phyloP scores from a whole-genome alignment of 208 protist species.

The Leishmania amazonensis region DNA sequence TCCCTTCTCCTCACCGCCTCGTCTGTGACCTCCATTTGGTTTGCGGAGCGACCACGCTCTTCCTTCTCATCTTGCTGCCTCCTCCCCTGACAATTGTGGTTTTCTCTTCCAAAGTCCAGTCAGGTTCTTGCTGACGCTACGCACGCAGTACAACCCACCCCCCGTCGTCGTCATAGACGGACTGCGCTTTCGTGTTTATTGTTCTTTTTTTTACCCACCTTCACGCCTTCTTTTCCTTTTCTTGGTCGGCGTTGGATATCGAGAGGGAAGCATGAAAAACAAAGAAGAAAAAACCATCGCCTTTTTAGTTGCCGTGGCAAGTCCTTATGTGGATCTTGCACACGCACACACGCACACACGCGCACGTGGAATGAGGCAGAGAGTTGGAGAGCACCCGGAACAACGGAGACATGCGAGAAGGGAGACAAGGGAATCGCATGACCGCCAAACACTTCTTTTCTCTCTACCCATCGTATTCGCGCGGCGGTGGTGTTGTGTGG shows the following conservation, averaged over 20 bases:
- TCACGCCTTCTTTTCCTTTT: background rate
- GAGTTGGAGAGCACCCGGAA: background rate
- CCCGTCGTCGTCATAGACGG: background rate
- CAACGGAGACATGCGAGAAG: background rate
- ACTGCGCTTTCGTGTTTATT: background rate
- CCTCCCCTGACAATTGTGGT: background rate
- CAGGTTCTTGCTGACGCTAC: background rate
- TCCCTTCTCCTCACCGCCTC: background rate
- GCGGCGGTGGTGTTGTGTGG: background rate
- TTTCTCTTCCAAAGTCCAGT: background rate
- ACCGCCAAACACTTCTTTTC: background rate
- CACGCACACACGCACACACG: background rate
- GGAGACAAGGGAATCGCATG: background rate
- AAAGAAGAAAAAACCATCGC: background rate
- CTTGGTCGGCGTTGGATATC: background rate
- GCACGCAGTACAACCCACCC: background rate
- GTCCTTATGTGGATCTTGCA: slow-evolving; percentile 6
- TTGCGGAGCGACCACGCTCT: background rate
- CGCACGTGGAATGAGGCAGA: background rate
- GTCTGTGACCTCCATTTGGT: background rate
- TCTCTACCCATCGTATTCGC: background rate
- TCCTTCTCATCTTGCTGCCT: background rate
- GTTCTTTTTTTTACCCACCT: background rate
- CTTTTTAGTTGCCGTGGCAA: slow-evolving; percentile 8
- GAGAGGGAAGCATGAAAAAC: background rate